These are phyloP conservation scores for Hypoxylon sp. DNA, from an alignment of 2,329 filamentous ascomycete genomes.

Conservation along the genomic window DNA sequence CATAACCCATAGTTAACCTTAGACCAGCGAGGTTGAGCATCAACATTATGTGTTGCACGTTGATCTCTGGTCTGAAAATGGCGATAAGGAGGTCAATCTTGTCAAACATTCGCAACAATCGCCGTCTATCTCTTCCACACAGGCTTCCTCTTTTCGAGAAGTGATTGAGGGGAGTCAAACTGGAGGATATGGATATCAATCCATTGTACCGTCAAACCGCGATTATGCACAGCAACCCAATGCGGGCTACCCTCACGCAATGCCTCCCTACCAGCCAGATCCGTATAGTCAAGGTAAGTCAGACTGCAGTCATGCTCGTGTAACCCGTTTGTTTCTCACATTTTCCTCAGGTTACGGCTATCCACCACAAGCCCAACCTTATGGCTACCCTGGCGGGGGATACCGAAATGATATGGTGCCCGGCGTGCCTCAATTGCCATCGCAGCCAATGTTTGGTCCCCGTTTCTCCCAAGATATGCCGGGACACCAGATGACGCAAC, in stretches of 20 bases:
- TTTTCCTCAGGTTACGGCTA: slow-evolving; percentile 49
- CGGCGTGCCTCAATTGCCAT: slow-evolving; percentile 49
- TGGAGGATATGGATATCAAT: slow-evolving; percentile 51
- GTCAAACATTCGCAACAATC: slow-evolving; percentile 74
- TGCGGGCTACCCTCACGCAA: slow-evolving; percentile 49
- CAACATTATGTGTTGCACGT: slow-evolving; percentile 65
- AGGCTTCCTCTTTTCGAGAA: slow-evolving; percentile 78
- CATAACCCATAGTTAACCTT: slow-evolving; percentile 30
- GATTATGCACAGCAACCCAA: slow-evolving; percentile 50
- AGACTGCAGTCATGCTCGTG: slow-evolving; percentile 1
- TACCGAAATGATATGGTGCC: slow-evolving; percentile 51
- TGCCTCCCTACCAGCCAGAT: slow-evolving; percentile 50
- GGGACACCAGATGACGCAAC: slow-evolving; percentile 55
- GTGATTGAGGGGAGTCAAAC: slow-evolving; percentile 51
- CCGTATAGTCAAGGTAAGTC: slow-evolving; percentile 52
- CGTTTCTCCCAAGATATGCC: slow-evolving; percentile 57
- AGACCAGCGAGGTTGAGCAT: slow-evolving; percentile 51
- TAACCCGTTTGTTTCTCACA: slow-evolving; percentile 29
- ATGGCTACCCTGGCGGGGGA: slow-evolving; percentile 50
- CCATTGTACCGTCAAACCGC: slow-evolving; percentile 52
- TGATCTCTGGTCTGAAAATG: slow-evolving; percentile 77
- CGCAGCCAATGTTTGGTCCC: slow-evolving; percentile 53
- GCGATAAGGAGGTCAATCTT: slow-evolving; percentile 75
- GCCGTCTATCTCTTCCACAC: slow-evolving; percentile 86
- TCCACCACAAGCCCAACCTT: slow-evolving; percentile 50